Conservation (phyloP, 129 eudicot species). For the Centaurea solstitialis region DNA sequence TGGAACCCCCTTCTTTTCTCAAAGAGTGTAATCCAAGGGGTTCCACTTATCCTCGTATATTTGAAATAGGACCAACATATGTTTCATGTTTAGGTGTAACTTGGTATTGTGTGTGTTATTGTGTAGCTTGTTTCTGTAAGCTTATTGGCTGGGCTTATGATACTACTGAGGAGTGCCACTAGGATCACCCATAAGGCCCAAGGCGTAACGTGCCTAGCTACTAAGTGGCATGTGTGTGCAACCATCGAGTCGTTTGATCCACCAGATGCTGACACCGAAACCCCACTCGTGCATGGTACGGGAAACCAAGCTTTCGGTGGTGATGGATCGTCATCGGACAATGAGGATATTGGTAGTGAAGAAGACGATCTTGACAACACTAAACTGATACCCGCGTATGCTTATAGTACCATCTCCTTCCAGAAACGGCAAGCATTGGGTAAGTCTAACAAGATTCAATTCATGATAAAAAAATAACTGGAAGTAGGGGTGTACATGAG, state of each 20-base stretch:
- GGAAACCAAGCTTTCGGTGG: constrained; percentile 31
- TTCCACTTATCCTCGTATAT: background rate
- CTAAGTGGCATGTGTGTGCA: constrained; percentile 97
- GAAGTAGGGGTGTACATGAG: too few species aligned
- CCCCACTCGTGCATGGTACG: constrained; percentile 38
- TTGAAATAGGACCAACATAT: background rate
- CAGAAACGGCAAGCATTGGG: constrained; percentile 98
- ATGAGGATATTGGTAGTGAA: constrained; percentile 74
- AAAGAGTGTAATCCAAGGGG: background rate
- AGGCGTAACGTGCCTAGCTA: constrained; percentile 77
- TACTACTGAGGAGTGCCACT: constrained; percentile 79
- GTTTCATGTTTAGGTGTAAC: background rate
- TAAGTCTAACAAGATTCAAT: constrained; percentile 10
- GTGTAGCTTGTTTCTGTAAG: constrained; percentile 86
- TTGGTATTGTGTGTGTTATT: background rate
- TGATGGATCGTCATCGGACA: constrained; percentile 55
- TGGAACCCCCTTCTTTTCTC: background rate
- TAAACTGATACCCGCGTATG: constrained; percentile 68
- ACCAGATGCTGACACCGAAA: constrained; percentile 50
- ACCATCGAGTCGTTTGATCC: constrained; percentile 75
- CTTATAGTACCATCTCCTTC: constrained; percentile 73
- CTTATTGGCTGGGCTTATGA: constrained; percentile 87
- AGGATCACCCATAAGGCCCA: constrained; percentile 94
- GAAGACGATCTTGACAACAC: constrained; percentile 86
- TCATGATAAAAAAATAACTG: background rate